Percentiles rank a stretch among this genome's conserved stretches.
These are phyloP conservation scores for Panellus pusillus DNA, from an alignment of 768 basidiomycete genomes.

Conservation along the genomic window DNA sequence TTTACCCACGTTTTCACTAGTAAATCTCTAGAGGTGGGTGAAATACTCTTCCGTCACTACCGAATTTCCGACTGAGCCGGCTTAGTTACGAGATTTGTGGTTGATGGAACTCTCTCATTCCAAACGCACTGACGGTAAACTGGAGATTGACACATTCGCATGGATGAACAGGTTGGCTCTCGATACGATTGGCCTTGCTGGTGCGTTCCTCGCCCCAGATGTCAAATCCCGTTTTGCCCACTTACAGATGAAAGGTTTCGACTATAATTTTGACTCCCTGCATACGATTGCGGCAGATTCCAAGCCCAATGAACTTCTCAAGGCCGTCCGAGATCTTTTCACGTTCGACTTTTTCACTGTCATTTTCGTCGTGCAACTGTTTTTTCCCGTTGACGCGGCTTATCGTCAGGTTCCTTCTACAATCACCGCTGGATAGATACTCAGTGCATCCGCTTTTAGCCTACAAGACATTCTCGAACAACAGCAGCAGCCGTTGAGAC, in stretches of 20 bases:
- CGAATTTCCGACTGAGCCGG: background rate
- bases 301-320: background rate
- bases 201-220: background rate
- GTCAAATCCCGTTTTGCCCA: background rate
- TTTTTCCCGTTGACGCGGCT: constrained; percentile 2
- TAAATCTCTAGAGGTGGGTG: background rate
- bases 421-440: background rate
- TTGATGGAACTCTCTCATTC: background rate
- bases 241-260: background rate
- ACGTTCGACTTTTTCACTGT: background rate
- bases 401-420: background rate
- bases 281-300: background rate
- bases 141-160: background rate
- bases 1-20: background rate
- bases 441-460: background rate
- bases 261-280: constrained; percentile 1
- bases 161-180: background rate
- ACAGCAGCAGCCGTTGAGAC: background rate
- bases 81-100: constrained; percentile 4
- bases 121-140: background rate
- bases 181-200: constrained; percentile 3
- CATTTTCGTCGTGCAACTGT: background rate
- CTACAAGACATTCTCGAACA: background rate
- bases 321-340: background rate
- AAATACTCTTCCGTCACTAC: background rate